phyloP scores from a whole-genome alignment of 1,139 yeast species.

The Spencermartinsiella ligniputridi region DNA sequence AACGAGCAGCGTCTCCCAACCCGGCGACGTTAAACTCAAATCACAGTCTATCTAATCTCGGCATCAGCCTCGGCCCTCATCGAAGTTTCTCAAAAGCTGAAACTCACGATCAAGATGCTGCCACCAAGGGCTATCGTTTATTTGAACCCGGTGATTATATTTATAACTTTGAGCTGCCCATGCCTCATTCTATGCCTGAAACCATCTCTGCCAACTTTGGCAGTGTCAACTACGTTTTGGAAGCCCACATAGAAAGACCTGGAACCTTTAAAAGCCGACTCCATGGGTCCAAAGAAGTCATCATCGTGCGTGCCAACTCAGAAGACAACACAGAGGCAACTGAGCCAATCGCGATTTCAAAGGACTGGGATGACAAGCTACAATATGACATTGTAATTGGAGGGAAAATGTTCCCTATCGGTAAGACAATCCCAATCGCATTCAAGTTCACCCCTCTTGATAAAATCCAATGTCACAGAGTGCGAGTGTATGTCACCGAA shows the following conservation, averaged over 20 bases:
- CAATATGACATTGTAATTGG: constrained; percentile 83
- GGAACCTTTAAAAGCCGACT: constrained; percentile 85
- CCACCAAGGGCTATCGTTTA: constrained; percentile 38
- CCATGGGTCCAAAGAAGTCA: constrained; percentile 57
- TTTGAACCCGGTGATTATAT: constrained; percentile 82
- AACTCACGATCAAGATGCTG: constrained; percentile 31
- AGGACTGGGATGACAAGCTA: constrained; percentile 92
- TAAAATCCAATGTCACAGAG: constrained; percentile 80
- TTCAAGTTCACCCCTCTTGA: constrained; percentile 82
- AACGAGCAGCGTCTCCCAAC: constrained; percentile 20
- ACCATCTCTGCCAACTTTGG: constrained; percentile 78
- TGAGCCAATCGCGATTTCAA: constrained; percentile 85
- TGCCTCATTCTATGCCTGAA: constrained; percentile 82
- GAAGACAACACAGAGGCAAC: constrained; percentile 79
- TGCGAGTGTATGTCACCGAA: constrained; percentile 81
- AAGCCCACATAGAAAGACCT: constrained; percentile 63
- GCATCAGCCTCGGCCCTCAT: constrained; percentile 21
- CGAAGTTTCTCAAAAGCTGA: constrained; percentile 23
- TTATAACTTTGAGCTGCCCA: constrained; percentile 85
- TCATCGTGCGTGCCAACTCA: constrained; percentile 69
- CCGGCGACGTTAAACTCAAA: constrained; percentile 12
- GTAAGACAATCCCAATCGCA: constrained; percentile 78
- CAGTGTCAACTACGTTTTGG: constrained; percentile 61
- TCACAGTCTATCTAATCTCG: constrained; percentile 9
- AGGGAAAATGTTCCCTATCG: constrained; percentile 82